Percentiles rank a stretch among this genome's conserved stretches.
These are phyloP conservation scores for Xylaria venustula DNA, from an alignment of 495 filamentous ascomycete genomes.

Conservation along the genomic window DNA sequence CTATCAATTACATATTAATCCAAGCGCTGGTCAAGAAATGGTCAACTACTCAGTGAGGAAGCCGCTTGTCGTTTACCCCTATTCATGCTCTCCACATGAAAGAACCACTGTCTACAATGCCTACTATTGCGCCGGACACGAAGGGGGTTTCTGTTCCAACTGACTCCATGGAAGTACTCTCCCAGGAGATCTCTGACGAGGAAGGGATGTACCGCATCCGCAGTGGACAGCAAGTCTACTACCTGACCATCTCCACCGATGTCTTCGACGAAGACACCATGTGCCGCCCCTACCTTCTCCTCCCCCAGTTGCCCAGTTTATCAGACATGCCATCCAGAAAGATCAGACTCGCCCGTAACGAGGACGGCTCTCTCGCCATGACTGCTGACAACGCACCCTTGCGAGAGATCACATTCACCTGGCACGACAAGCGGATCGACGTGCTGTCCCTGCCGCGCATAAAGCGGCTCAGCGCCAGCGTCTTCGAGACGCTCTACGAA, in stretches of 20 bases:
- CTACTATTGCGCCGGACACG: slow-evolving; percentile 5
- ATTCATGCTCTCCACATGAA: not conserved
- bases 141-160: not conserved
- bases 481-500: slow-evolving; percentile 10
- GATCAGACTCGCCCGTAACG: slow-evolving; percentile 9
- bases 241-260: slow-evolving; percentile 11
- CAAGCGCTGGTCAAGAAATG: not conserved
- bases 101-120: not conserved
- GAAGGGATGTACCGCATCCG: slow-evolving; percentile 5
- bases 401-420: slow-evolving; percentile 8
- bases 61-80: not conserved
- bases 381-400: slow-evolving; percentile 7
- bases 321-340: slow-evolving; percentile 11
- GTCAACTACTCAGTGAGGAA: slow-evolving; percentile 1
- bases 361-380: slow-evolving; percentile 1
- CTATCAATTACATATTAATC: slow-evolving; percentile 1
- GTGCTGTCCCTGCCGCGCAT: slow-evolving; percentile 9
- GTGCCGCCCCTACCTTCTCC: slow-evolving; percentile 7
- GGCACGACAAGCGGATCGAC: slow-evolving; percentile 14
- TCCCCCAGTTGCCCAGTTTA: slow-evolving; percentile 3
- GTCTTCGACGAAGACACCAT: slow-evolving; percentile 17
- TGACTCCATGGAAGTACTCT: slow-evolving; percentile 5
- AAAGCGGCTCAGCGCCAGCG: slow-evolving; percentile 10
- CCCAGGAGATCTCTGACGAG: slow-evolving; percentile 5
- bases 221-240: not conserved